These are phyloP conservation scores for Dothideomycetes sp. DNA, from an alignment of 2,329 filamentous ascomycete genomes.

Conservation along the genomic window DNA sequence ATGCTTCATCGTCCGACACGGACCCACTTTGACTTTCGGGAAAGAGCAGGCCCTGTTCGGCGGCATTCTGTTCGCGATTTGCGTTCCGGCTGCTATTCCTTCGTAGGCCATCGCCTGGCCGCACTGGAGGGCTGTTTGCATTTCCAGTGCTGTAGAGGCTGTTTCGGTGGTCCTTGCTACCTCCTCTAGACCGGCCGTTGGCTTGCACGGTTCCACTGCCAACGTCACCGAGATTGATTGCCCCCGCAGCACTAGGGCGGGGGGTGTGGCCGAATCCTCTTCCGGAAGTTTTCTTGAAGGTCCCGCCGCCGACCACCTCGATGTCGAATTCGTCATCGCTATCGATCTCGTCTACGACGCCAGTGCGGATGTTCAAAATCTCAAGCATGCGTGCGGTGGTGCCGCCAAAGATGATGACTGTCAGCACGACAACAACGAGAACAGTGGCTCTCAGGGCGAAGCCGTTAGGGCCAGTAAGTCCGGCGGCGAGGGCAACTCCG, in stretches of 20 bases:
- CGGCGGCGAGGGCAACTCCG: slow-evolving; percentile 84
- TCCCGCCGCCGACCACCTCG: slow-evolving; percentile 55
- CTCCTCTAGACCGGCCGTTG: slow-evolving; percentile 15
- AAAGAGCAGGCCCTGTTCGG: slow-evolving; percentile 44
- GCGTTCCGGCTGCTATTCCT: slow-evolving; percentile 42
- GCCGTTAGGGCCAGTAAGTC: slow-evolving; percentile 61
- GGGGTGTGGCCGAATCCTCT: slow-evolving; percentile 68
- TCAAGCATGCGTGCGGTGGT: slow-evolving; percentile 97
- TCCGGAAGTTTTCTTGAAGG: slow-evolving; percentile 72
- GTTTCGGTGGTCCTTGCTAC: slow-evolving; percentile 31
- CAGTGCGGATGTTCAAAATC: slow-evolving; percentile 90
- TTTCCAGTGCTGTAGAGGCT: slow-evolving; percentile 51
- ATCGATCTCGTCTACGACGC: slow-evolving; percentile 92
- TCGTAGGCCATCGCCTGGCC: slow-evolving; percentile 30
- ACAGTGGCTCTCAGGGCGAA: slow-evolving; percentile 84
- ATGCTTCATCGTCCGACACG: slow-evolving; percentile 41
- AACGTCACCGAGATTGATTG: slow-evolving; percentile 42
- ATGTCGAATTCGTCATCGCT: slow-evolving; percentile 99
- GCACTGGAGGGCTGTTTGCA: slow-evolving; percentile 37
- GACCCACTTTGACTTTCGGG: slow-evolving; percentile 27
- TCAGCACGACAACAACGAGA: slow-evolving; percentile 92
- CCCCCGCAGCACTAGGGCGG: slow-evolving; percentile 46
- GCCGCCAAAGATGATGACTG: slow-evolving; percentile 96
- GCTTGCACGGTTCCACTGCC: slow-evolving; percentile 20
- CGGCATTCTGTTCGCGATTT: slow-evolving; percentile 31